Conservation (phyloP, 768 basidiomycete species). For the Panaeolus papilionaceus region DNA sequence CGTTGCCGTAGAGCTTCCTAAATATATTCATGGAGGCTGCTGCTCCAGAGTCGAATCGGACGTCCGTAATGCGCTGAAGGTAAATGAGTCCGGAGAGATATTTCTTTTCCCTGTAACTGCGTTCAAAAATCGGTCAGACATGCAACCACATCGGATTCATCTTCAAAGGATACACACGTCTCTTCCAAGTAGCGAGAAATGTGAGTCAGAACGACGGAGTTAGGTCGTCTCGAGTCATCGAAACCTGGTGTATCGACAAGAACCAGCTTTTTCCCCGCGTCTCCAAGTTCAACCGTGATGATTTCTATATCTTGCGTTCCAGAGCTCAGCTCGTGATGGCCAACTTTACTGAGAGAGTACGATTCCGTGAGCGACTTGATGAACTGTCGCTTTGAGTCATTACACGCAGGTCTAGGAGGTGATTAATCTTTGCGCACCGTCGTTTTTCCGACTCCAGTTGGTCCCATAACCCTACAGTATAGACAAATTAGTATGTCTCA, state of each 20-base stretch:
- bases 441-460: background rate
- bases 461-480: background rate
- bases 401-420: background rate
- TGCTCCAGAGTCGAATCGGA: background rate
- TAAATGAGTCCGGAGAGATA: background rate
- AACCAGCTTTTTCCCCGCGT: background rate
- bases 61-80: background rate
- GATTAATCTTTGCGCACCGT: background rate
- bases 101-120: background rate
- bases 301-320: background rate
- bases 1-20: background rate
- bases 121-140: background rate
- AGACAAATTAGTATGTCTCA: background rate
- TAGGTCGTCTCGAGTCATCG: background rate
- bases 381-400: background rate
- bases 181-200: background rate
- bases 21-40: background rate
- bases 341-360: background rate
- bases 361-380: background rate
- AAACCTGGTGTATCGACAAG: conserved; percentile 9
- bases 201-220: background rate
- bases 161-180: background rate
- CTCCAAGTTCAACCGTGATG: background rate
- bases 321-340: background rate
- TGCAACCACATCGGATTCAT: background rate